Conservation (phyloP, 208 protist species). For the Acanthamoeba culbertsoni region DNA sequence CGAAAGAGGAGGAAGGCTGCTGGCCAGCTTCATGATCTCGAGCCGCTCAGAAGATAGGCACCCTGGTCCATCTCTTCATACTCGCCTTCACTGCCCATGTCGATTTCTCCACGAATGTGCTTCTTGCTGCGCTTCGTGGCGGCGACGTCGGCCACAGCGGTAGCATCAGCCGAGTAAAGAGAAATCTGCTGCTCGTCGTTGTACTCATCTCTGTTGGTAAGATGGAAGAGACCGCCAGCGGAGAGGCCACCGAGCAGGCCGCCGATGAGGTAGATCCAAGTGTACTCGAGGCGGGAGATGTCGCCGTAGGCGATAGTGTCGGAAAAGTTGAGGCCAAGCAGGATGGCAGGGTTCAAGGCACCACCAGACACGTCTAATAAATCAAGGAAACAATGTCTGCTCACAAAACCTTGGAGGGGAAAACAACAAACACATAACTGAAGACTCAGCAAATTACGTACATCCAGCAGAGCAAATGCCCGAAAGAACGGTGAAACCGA, state of each 20-base stretch:
- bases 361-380: conserved; percentile 16
- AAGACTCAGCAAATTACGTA: background rate
- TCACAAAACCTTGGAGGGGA: background rate
- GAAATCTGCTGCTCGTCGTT: conserved; percentile 21
- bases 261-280: conserved; percentile 44
- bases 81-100: conserved; percentile 44
- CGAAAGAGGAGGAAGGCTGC: no score
- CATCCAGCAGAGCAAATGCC: conserved; percentile 16
- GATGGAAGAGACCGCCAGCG: conserved; percentile 27
- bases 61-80: conserved; percentile 58
- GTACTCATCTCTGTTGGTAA: conserved; percentile 24
- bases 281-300: conserved; percentile 30
- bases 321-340: conserved; percentile 8
- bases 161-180: conserved; percentile 47
- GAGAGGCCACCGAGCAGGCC: background rate
- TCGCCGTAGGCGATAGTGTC: background rate
- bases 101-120: conserved; percentile 15
- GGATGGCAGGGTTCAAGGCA: conserved; percentile 28
- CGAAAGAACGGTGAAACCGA: conserved; percentile 19
- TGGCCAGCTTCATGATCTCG: background rate
- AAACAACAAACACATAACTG: background rate
- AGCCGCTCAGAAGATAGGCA: conserved; percentile 5
- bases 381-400: background rate
- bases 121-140: conserved; percentile 59
- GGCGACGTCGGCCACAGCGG: conserved; percentile 1